phyloP scores from a whole-genome alignment of 352 stramenopile genomes.

The Phytophthora pisi region DNA sequence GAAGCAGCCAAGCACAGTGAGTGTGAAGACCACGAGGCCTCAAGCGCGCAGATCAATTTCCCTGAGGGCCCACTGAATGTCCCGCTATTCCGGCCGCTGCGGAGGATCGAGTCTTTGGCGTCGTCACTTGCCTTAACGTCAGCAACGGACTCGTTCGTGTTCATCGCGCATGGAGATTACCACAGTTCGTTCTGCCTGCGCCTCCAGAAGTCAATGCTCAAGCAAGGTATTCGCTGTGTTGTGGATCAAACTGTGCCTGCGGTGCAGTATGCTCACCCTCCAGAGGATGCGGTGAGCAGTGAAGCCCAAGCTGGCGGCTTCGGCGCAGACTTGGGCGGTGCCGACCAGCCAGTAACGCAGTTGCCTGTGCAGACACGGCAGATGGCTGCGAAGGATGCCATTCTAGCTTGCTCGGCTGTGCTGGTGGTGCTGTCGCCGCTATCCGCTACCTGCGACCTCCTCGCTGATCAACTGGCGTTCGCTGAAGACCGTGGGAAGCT shows the following conservation, averaged over 20 bases:
- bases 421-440: conserved; percentile 74
- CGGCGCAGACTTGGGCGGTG: conserved; percentile 13
- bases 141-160: conserved; percentile 56
- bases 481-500: conserved; percentile 80
- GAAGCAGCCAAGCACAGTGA: conserved; percentile 18
- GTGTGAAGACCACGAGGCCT: conserved; percentile 20
- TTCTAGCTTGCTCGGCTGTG: conserved; percentile 70
- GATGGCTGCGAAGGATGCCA: conserved; percentile 75
- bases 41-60: conserved; percentile 28
- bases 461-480: conserved; percentile 81
- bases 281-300: conserved; percentile 21
- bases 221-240: conserved; percentile 64
- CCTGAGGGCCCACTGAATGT: conserved; percentile 26
- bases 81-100: conserved; percentile 26
- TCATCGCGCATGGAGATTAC: conserved; percentile 79
- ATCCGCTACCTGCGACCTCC: conserved; percentile 68
- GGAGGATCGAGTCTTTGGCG: conserved; percentile 27
- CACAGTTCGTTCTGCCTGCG: conserved; percentile 68
- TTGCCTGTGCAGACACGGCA: conserved; percentile 64
- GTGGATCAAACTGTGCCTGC: conserved; percentile 58
- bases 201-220: conserved; percentile 59
- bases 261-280: conserved; percentile 48
- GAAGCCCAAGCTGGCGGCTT: conserved; percentile 20
- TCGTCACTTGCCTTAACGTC: conserved; percentile 32
- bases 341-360: conserved; percentile 18